Evolutionary conservation across 495 filamentous ascomycete genomes (phyloP).

Genomic region (Aspergillus sparsus): DNA sequence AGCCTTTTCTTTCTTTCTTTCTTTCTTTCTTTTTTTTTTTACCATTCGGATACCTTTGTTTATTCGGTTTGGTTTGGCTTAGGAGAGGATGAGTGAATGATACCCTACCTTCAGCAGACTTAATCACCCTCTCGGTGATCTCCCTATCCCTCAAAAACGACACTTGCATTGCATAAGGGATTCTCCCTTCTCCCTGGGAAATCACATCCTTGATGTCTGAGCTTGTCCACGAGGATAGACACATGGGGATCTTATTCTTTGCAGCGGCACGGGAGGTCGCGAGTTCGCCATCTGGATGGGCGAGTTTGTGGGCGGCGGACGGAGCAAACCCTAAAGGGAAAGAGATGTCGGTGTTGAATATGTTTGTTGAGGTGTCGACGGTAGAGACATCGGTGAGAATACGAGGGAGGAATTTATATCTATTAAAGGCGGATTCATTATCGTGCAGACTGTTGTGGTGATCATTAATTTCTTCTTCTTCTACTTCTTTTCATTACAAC

Average conservation of each 20-base stretch:
- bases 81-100: slow-evolving; percentile 19
- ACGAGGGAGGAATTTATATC: slow-evolving; percentile 51
- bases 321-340: slow-evolving; percentile 87
- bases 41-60: no score
- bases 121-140: slow-evolving; percentile 77
- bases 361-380: slow-evolving; percentile 41
- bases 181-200: slow-evolving; percentile 29
- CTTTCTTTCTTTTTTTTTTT: no score
- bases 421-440: slow-evolving; percentile 44
- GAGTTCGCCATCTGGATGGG: slow-evolving; percentile 77
- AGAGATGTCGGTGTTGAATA: slow-evolving; percentile 44
- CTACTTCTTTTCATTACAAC: no score
- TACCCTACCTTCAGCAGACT: slow-evolving; percentile 67
- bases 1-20: no score
- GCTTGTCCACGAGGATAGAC: slow-evolving; percentile 51
- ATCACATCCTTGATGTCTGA: slow-evolving; percentile 50
- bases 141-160: slow-evolving; percentile 85
- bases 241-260: slow-evolving; percentile 64
- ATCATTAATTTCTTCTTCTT: not conserved
- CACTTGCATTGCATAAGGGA: slow-evolving; percentile 60
- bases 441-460: slow-evolving; percentile 21
- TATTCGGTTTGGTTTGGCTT: not conserved
- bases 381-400: slow-evolving; percentile 51
- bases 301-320: slow-evolving; percentile 78
- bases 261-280: slow-evolving; percentile 71